Evolutionary conservation across 139 green algal species (phyloP).

Genomic region (Zygnema cylindricum): DNA sequence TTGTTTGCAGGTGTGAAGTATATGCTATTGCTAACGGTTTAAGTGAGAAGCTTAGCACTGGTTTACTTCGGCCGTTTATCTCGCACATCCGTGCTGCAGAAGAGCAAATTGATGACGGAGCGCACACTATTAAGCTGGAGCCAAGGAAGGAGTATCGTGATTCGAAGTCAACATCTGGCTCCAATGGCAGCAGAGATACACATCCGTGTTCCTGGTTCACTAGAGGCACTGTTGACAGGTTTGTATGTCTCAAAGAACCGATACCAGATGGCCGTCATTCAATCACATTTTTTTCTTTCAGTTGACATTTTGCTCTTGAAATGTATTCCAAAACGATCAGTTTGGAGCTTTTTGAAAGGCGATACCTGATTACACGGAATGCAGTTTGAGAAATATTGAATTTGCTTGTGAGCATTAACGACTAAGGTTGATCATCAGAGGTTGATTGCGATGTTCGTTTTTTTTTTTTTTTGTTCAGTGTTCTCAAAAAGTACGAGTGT

Average conservation of each 20-base stretch:
- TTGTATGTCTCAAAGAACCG: too few relatives aligned
- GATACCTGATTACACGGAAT: too few relatives aligned
- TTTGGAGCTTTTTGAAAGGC: too few relatives aligned
- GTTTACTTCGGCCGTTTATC: neutral
- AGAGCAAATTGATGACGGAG: constrained; percentile 11
- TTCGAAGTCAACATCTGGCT: neutral
- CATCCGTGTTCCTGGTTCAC: neutral
- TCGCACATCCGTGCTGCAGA: constrained; percentile 4
- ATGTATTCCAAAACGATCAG: too few relatives aligned
- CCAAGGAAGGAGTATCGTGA: neutral
- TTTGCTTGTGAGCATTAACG: neutral
- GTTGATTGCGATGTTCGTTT: too few relatives aligned
- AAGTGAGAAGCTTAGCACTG: neutral
- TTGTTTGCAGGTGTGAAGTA: constrained; percentile 20
- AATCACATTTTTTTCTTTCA: too few relatives aligned
- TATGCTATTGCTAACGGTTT: neutral
- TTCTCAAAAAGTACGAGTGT: too few relatives aligned
- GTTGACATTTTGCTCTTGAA: too few relatives aligned
- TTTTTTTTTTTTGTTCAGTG: too few relatives aligned
- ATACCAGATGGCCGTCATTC: too few relatives aligned
- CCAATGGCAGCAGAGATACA: neutral
- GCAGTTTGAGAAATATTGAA: constrained; percentile 4
- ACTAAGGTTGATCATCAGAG: too few relatives aligned
- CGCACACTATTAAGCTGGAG: neutral
- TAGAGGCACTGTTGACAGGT: constrained; percentile 16